Base-by-base conservation (phyloP, 257 asterid species). In the Przewalskia tangutica region DNA sequence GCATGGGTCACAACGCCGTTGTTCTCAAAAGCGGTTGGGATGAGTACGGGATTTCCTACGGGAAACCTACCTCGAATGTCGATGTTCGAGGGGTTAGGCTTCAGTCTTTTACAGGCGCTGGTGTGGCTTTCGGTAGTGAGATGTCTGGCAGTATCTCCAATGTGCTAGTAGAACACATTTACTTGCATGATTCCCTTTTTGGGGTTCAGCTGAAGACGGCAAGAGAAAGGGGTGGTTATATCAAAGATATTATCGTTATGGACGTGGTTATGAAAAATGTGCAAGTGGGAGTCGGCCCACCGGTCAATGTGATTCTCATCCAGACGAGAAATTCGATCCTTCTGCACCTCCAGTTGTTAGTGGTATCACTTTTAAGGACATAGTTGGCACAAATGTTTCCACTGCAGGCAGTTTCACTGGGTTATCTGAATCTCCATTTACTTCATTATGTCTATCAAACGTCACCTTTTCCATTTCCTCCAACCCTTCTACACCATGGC, bases 1-100 rank as follows among this genome's bases (percentile, higher is more conserved):
- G 89, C 90, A 86, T 82, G 84, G 93, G 97, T 7, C 85, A 91
- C 54, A 95, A 93, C n/a, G 93, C 93, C 0, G 79, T 93, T 23
- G 94, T 86, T 12, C 92, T 93, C 54, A 93, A 93, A 87, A 92
- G 97, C 54, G 97, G 97, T 66, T 93, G 97, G 97, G 97, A 92
- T 8, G 93, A 93, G 81, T 92, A 93, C 17, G 97, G 97, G 11
- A 92, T 93, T 46, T 60, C 89, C 34, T 93, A 88, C 77, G 85
- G 71, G 51, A 87, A 70, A 83, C 87, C 97, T 10, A 89, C 95
- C 34, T 70, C 87, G 34, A 81, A 60, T 9, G 92, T 93, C 82
- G 95, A 92, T 51, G 34, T 93, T 34, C 85, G 91, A 62, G 87
- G 83, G 79, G 86, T 82, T 59, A 85, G 70, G 23, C 75, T 92